Percentiles rank a stretch among this genome's conserved stretches.
Evolutionary conservation across 1,284 basidiomycete genomes (phyloP).

Genomic region (Pseudozyma sp.): DNA sequence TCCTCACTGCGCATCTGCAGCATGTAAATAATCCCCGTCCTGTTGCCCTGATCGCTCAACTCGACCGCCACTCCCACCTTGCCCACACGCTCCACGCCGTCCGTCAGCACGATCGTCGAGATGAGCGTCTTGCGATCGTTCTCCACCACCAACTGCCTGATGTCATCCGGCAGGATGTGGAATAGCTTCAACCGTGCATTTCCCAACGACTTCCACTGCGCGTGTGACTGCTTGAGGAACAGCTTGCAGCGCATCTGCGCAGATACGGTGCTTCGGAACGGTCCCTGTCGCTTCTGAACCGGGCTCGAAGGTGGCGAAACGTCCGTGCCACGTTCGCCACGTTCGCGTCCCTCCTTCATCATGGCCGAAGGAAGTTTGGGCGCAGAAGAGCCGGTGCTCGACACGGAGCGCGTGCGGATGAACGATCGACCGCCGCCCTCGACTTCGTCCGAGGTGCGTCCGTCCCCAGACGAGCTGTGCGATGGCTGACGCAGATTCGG

Average conservation of each 20-base stretch:
- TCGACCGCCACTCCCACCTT: conserved; percentile 98
- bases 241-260: conserved; percentile 99
- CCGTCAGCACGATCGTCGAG: conserved; percentile 92
- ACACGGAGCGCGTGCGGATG: conserved; percentile 49
- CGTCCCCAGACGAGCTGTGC: conserved; percentile 29
- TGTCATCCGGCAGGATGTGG: conserved; percentile 79
- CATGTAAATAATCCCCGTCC: conserved; percentile 99
- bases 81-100: conserved; percentile 96
- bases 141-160: conserved; percentile 96
- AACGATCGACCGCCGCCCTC: conserved; percentile 17
- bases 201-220: conserved; percentile 96
- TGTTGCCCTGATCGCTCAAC: conserved; percentile 85
- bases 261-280: conserved; percentile 71
- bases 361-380: conserved; percentile 59
- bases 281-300: conserved; percentile 29
- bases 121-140: conserved; percentile 82
- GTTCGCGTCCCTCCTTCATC: conserved; percentile 52
- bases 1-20: conserved; percentile 81
- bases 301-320: conserved; percentile 41
- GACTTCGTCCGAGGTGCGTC: conserved; percentile 43
- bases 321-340: conserved; percentile 32
- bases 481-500: conserved; percentile 55
- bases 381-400: conserved; percentile 39
- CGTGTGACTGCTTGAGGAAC: conserved; percentile 92
- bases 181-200: conserved; percentile 88